These are phyloP conservation scores for Arctium minus DNA, from an alignment of 129 eudicot genomes.

Conservation along the genomic window DNA sequence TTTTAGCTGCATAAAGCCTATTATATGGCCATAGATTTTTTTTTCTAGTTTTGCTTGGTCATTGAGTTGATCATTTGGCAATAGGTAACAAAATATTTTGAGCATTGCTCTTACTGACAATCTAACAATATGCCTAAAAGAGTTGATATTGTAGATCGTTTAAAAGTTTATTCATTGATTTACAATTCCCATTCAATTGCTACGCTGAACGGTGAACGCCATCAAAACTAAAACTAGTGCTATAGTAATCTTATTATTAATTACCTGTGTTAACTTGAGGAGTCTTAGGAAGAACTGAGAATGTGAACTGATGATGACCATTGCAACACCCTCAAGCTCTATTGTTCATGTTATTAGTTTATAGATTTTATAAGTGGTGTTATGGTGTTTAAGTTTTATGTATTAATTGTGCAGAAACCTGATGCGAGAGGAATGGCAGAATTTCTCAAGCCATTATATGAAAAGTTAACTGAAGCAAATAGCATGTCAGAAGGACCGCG, in stretches of 20 bases:
- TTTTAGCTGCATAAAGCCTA: background rate
- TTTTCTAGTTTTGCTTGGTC: background rate
- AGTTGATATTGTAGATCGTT: background rate
- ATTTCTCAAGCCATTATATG: slow-evolving; percentile 81
- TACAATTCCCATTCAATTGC: background rate
- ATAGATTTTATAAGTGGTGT: background rate
- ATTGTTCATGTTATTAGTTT: background rate
- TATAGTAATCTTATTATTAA: background rate
- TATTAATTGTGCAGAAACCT: slow-evolving; percentile 66
- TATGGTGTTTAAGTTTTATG: slow-evolving; percentile 10
- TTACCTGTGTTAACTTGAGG: background rate
- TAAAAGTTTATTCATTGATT: background rate
- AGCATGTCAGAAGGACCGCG: slow-evolving; percentile 71
- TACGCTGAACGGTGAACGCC: background rate
- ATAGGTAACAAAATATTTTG: background rate
- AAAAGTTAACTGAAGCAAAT: slow-evolving; percentile 62
- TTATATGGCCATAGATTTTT: background rate
- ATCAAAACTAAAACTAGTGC: background rate
- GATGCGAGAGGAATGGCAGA: slow-evolving; percentile 68
- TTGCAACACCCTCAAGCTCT: background rate
- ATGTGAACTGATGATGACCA: background rate
- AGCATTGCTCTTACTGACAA: background rate
- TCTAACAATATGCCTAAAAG: background rate
- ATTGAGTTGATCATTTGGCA: background rate
- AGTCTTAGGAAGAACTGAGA: background rate